Conservation (phyloP, 2,329 filamentous ascomycete species). For the Aphanocladium album region DNA sequence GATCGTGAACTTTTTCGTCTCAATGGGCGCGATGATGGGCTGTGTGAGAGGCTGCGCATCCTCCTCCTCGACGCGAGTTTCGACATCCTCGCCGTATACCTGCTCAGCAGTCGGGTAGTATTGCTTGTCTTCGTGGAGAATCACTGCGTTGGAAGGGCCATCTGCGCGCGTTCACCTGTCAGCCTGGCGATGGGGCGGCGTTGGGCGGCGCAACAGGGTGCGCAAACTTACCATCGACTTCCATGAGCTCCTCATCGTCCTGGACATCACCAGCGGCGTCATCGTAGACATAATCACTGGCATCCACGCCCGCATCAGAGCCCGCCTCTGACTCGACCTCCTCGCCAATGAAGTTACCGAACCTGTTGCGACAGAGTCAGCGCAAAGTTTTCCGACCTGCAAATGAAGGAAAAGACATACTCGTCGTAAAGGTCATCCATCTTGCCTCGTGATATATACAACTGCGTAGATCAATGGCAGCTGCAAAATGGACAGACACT, state of each 20-base stretch:
- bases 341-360: slow-evolving; percentile 97
- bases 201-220: neutral
- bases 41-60: slow-evolving; percentile 89
- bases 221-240: slow-evolving; percentile 65
- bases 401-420: slow-evolving; percentile 40
- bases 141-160: slow-evolving; percentile 91
- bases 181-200: slow-evolving; percentile 20
- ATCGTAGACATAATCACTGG: slow-evolving; percentile 75
- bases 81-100: slow-evolving; percentile 89
- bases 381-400: neutral
- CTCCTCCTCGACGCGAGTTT: slow-evolving; percentile 94
- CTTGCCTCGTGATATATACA: slow-evolving; percentile 20
- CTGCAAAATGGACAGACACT: slow-evolving; percentile 14
- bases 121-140: slow-evolving; percentile 98
- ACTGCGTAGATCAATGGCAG: slow-evolving; percentile 18
- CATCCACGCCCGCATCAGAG: slow-evolving; percentile 69
- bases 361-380: slow-evolving; percentile 48
- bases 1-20: slow-evolving; percentile 93
- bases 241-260: slow-evolving; percentile 79
- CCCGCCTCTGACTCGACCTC: slow-evolving; percentile 80
- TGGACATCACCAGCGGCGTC: slow-evolving; percentile 64
- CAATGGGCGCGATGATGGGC: slow-evolving; percentile 88
- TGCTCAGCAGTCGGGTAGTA: slow-evolving; percentile 98
- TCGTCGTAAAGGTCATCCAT: slow-evolving; percentile 99
- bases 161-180: slow-evolving; percentile 37